A percentile compares a stretch with the other conserved stretches of the same genome.
Conservation (phyloP, 2,329 filamentous ascomycete species). For the Periconia sp. region DNA sequence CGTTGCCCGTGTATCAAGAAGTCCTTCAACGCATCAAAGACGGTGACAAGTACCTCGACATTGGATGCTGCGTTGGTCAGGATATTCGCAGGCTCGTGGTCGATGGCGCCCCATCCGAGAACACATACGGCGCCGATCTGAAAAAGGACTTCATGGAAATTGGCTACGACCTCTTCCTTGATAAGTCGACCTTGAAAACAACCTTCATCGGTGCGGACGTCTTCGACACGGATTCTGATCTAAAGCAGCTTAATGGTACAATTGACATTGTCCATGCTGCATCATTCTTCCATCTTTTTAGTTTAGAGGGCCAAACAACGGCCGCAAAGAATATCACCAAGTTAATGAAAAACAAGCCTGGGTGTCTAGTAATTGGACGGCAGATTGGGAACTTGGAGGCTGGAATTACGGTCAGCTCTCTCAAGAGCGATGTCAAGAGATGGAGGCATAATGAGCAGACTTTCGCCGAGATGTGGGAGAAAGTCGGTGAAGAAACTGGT, state of each 20-base stretch:
- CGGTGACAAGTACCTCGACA: constrained; percentile 48
- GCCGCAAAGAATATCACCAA: constrained; percentile 39
- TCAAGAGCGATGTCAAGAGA: constrained; percentile 23
- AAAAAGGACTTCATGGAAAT: constrained; percentile 57
- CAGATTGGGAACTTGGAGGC: constrained; percentile 43
- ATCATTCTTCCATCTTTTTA: constrained; percentile 54
- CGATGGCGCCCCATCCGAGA: constrained; percentile 50
- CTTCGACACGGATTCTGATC: constrained; percentile 32
- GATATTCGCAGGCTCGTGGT: constrained; percentile 52
- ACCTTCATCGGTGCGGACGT: constrained; percentile 62
- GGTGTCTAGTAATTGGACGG: constrained; percentile 47
- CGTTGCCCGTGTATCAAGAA: constrained; percentile 35
- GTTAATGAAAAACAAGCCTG: constrained; percentile 41
- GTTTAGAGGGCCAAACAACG: constrained; percentile 47
- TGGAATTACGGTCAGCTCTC: constrained; percentile 25
- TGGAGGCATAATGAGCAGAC: constrained; percentile 47
- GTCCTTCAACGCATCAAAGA: constrained; percentile 41
- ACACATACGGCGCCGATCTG: constrained; percentile 51
- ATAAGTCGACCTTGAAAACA: constrained; percentile 50
- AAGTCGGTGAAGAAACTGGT: constrained; percentile 46
- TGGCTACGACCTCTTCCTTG: constrained; percentile 53
- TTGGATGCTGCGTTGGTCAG: constrained; percentile 46
- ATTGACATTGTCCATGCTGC: constrained; percentile 51
- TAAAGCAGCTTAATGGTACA: constrained; percentile 45
- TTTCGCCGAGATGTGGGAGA: constrained; percentile 46